phyloP scores from a whole-genome alignment of 1,139 yeast species.

The Meyerozyma elateridarum region DNA sequence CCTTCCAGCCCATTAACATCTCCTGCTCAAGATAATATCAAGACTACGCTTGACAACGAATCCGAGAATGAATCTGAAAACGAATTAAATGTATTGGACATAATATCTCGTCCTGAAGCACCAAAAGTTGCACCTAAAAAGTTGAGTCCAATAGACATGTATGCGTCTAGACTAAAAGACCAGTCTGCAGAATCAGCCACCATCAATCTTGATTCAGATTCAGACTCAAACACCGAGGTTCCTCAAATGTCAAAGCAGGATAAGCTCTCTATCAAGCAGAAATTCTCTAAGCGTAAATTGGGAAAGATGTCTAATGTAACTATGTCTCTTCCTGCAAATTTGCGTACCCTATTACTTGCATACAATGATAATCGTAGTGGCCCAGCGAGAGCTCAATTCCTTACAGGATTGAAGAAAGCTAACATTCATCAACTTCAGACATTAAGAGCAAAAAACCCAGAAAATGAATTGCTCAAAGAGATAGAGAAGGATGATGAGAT shows the following conservation, averaged over 20 bases:
- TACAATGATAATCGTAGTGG: slow-evolving; percentile 7
- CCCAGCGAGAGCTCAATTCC: slow-evolving; percentile 13
- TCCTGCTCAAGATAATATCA: slow-evolving; percentile 20
- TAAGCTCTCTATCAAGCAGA: slow-evolving; percentile 31
- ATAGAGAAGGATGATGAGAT: slow-evolving; percentile 39
- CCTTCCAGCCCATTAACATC: slow-evolving; percentile 33
- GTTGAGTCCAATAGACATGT: slow-evolving; percentile 32
- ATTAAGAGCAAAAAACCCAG: slow-evolving; percentile 23
- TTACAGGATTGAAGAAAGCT: slow-evolving; percentile 27
- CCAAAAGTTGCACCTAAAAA: slow-evolving; percentile 9
- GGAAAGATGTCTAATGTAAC: slow-evolving; percentile 6
- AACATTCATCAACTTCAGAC: slow-evolving; percentile 34
- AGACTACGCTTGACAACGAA: slow-evolving; percentile 10
- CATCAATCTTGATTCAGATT: slow-evolving; percentile 20
- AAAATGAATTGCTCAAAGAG: slow-evolving; percentile 28
- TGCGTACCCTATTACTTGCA: slow-evolving; percentile 7
- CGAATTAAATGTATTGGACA: slow-evolving; percentile 16
- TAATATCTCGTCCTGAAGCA: slow-evolving; percentile 8
- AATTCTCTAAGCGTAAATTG: slow-evolving; percentile 24
- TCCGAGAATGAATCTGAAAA: slow-evolving; percentile 12
- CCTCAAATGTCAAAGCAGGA: slow-evolving; percentile 37
- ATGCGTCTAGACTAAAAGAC: slow-evolving; percentile 28
- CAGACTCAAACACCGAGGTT: slow-evolving; percentile 12
- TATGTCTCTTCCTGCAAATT: slow-evolving; percentile 11
- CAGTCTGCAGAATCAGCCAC: not conserved